Conservation (phyloP, 306 rosid species). For the Malus domestica region DNA sequence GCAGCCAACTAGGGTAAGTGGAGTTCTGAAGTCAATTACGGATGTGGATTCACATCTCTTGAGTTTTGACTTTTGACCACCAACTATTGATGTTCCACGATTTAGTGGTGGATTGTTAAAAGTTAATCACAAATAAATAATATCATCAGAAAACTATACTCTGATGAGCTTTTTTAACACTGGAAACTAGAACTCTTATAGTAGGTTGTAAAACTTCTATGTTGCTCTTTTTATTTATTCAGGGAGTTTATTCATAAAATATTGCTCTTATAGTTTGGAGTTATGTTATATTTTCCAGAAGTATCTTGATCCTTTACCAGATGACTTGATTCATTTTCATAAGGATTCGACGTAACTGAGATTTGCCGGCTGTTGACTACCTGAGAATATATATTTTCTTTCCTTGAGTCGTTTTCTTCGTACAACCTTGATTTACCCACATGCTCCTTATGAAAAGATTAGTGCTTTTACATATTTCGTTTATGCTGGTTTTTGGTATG, state of each 20-base stretch:
- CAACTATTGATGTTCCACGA: not conserved
- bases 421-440: not conserved
- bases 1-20: constrained; percentile 68
- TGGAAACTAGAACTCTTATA: not conserved
- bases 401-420: not conserved
- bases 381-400: not conserved
- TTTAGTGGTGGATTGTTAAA: not conserved
- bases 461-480: not conserved
- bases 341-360: too few relatives aligned
- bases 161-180: not conserved
- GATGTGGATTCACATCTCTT: not conserved
- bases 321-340: not conserved
- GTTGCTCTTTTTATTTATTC: not conserved
- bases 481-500: constrained; percentile 6
- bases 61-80: constrained; percentile 6
- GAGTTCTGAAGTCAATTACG: constrained; percentile 4
- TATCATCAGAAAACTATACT: not conserved
- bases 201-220: not conserved
- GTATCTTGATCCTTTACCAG: not conserved
- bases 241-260: not conserved
- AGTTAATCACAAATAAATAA: not conserved
- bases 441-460: not conserved
- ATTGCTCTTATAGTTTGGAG: not conserved
- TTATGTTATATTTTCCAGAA: not conserved
- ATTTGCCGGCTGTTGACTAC: not conserved